Base-by-base conservation (phyloP, 2,329 filamentous ascomycete species). In the Acarospora socialis region DNA sequence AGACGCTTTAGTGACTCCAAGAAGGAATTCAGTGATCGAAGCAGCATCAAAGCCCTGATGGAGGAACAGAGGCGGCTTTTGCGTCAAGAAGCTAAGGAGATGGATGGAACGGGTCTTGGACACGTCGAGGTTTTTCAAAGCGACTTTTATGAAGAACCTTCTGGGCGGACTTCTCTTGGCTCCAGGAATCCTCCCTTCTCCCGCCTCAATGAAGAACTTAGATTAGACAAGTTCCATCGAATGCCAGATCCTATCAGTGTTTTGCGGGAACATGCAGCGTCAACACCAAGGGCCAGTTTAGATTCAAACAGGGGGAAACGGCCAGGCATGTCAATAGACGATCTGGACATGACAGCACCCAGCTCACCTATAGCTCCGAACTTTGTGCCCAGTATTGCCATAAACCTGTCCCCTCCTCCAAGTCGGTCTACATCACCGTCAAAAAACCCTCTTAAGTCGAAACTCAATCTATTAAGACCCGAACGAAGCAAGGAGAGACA, bases 381-480 rank as follows among this genome's bases (percentile, higher is more conserved):
- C 2, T 61, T 68, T 19, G 65, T 77, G 31, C 70, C 72, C 3
- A 66, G 65, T 8, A 68, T 76, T 37, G 67, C 68, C 14, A 64
- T 70, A 41, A 74, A 79, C 35, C 50, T 78, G 6, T 80, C 77
- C 3, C 68, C 74, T 2, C 59, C 65, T 3, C 62, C 61, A 5
- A 82, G 75, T 45, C 68, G 77, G 15, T 63, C 69, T 2, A 60
- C 61, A 2, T 82, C 79, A 5, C 77, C 78, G 18, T 57, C 61
- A 0, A 67, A 74, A 31, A 77, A 71, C 33, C 66, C 70, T 1
- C 46, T 58, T 17, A 45, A 51, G 18, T 34, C 43, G 4, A 51
- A 53, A n/a, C 47, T 63, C 8, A 56, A 58, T 19, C 53, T 46
- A 12, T 50, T 60, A 19, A 53, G 53, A 8, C 53, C 51, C 29